Conservation (phyloP, 2,329 filamentous ascomycete genomes). For the Claviceps africana region DNA sequence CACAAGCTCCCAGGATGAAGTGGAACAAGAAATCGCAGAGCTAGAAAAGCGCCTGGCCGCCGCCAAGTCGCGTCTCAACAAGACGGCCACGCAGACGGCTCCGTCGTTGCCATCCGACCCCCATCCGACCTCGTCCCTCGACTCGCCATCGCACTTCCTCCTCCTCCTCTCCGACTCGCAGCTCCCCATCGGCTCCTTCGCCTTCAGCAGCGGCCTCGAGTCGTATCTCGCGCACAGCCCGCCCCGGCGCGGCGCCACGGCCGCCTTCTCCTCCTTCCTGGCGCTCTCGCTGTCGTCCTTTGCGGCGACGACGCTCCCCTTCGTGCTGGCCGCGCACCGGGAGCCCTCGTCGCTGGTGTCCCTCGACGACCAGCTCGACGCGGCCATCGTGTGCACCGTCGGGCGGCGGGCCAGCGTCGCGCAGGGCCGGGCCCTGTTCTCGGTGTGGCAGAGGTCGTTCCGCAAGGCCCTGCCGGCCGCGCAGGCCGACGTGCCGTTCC, state of each 20-base stretch:
- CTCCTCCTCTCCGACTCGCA: conserved; percentile 70
- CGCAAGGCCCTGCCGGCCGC: conserved; percentile 20
- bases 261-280: conserved; percentile 51
- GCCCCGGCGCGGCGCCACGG: conserved; percentile 14
- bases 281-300: conserved; percentile 56
- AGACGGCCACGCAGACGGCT: neutral
- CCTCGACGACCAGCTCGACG: conserved; percentile 65
- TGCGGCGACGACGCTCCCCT: conserved; percentile 59
- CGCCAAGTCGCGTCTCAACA: conserved; percentile 28
- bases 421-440: conserved; percentile 61
- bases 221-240: conserved; percentile 62
- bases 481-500: conserved; percentile 13
- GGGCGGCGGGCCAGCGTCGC: conserved; percentile 60
- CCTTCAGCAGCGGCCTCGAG: conserved; percentile 71
- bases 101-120: neutral
- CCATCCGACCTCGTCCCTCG: neutral
- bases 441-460: conserved; percentile 64
- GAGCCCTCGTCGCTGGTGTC: conserved; percentile 33
- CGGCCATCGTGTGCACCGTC: conserved; percentile 65
- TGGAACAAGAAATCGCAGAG: conserved; percentile 42
- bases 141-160: conserved; percentile 43
- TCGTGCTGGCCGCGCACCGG: conserved; percentile 54
- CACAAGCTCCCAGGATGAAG: conserved; percentile 13
- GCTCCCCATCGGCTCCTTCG: conserved; percentile 72
- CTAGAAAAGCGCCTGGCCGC: conserved; percentile 39